Evolutionary conservation across 352 stramenopile genomes (phyloP), one percentile per base, ranked within the genome.

Genomic region (Globisporangium splendens): DNA sequence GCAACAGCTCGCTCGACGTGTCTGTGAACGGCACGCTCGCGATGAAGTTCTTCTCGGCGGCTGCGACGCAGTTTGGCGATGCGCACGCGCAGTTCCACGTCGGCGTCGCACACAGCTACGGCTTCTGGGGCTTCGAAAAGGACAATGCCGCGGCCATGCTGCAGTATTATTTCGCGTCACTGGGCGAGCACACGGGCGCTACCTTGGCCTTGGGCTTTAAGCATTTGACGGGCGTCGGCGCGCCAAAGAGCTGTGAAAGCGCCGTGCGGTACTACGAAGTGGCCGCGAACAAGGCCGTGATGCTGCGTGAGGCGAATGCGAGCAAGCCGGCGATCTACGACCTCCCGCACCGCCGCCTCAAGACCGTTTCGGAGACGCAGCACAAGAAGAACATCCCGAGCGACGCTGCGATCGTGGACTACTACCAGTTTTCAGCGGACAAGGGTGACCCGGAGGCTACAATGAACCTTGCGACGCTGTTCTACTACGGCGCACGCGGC

Each of bases 201-300:
- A 58, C 73, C 18, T 86, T 97, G 69, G 83, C 84, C 11, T 70
- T 97, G 17, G 89, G 86, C 2, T 76, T 89, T 65, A 81, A 83
- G 28, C 88, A 96, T 62, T 62, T 88, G 44, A 68, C 90, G 11
- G 89, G 88, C 7, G 57, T 89, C 21, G 75, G 79, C 24, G 78
- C 88, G 5, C 85, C 86, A 0, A 87, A 86, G 66, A 90, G 79
- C 61, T 97, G 89, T 62, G 84, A 96, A 56, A 81, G 61, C 1
- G 86, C 88, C 1, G 77, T 95, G 54, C 80, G 83, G 10, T 96
- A 96, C 76, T 97, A 96, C 59, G 86, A 96, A 66, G 72, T 88
- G 24, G 89, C 83, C 28, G 88, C 89, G 18, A 91, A 96, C 62
- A 75, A 79, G 46, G 89, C 83, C 6, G 72, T 93, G 39, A 63